Base-by-base conservation (phyloP, 768 basidiomycete genomes). In the Mycena belliarum region DNA sequence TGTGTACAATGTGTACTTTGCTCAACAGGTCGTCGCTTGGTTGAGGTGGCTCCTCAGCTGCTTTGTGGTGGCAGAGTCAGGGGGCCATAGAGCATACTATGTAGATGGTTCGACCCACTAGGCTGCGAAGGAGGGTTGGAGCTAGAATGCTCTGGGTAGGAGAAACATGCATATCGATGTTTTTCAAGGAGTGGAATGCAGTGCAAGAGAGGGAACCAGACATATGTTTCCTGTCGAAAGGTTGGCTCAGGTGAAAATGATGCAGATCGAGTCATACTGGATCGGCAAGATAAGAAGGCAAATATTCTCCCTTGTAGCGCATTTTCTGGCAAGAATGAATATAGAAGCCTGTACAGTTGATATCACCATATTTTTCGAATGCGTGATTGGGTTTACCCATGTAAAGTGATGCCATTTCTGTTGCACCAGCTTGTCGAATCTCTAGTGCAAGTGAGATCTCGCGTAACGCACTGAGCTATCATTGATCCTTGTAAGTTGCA, bases 261-360 rank as follows among this genome's bases (percentile, higher is more conserved):
- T 7, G 45, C 20, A 23, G 4, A 16, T 20, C 18, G 44, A 26
- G 32, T 24, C 79, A 64, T 61, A 94, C 91, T 9, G 95, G 94
- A 71, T 98, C 95, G 14, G 84, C 81, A 20, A 98, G 79, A 62
- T 83, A 93, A 3, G 95, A 97, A 0, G 96, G 96, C 0, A 78
- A 70, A 64, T 95, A 99, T 53, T 97, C 94, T 26, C 87, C 95
- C 67, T 99, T 99, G 73, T 99, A 98, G 53, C 80, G 80, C 97
- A 98, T 98, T 73, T 99, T 99, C 49, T 76, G 83, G 68, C 95
- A 98, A 2, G 90, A 85, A 64, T 97, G 82, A 37, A 98, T 89
- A 70, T 98, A 98, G 71, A 85, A 98, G 8, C 95, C 95, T 97
- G 65, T 12, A 12, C 4, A 38, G 11, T 7, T 2, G 20, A 21